These are phyloP conservation scores for Sphaerulina musiva DNA, from an alignment of 2,329 filamentous ascomycete genomes.

Conservation along the genomic window DNA sequence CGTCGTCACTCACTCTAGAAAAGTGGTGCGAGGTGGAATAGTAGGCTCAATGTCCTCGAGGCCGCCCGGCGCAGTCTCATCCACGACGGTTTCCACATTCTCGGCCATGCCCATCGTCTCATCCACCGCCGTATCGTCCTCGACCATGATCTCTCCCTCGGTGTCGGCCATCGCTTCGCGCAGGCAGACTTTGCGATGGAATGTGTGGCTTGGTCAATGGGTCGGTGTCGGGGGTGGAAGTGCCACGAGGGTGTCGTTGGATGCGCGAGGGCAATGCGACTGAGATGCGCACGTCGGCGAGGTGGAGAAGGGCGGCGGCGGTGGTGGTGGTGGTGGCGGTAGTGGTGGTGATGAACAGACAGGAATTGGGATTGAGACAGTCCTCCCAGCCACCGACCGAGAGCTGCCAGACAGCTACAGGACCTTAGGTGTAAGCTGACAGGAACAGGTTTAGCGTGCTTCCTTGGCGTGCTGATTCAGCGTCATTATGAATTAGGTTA, in stretches of 20 bases:
- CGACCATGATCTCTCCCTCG: slow-evolving; percentile 30
- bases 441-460: no score
- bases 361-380: no score
- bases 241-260: background rate
- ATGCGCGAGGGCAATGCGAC: background rate
- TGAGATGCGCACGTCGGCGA: no score
- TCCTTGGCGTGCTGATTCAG: no score
- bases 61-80: slow-evolving; percentile 33
- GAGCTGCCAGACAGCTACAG: no score
- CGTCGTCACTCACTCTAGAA: slow-evolving; percentile 39
- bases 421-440: no score
- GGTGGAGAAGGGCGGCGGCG: no score
- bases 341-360: no score
- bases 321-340: no score
- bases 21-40: slow-evolving; percentile 37
- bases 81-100: slow-evolving; percentile 25
- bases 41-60: slow-evolving; percentile 41
- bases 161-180: slow-evolving; percentile 29
- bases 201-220: background rate
- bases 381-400: no score
- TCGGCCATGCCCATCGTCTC: slow-evolving; percentile 49
- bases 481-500: no score
- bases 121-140: slow-evolving; percentile 38
- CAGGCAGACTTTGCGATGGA: background rate
- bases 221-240: background rate